Percentiles rank a stretch among this genome's conserved stretches.
Conservation (phyloP, 2,329 filamentous ascomycete species). For the Calonectria pseudoturangicola region DNA sequence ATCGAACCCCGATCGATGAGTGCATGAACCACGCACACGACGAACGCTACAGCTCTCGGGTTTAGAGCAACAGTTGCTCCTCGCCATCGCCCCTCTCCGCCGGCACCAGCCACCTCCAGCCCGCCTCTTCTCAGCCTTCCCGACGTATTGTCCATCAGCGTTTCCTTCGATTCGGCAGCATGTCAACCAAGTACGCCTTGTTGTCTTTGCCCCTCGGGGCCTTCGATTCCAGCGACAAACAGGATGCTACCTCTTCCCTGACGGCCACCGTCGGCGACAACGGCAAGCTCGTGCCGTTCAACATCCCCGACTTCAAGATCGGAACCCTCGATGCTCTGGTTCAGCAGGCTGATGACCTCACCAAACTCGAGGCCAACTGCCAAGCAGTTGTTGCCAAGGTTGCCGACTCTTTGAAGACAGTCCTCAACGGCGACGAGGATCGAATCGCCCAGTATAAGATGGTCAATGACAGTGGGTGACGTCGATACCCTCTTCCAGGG, state of each 20-base stretch:
- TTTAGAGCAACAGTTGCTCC: conserved; percentile 29
- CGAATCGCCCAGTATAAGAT: conserved; percentile 91
- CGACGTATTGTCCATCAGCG: conserved; percentile 28
- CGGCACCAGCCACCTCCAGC: conserved; percentile 27
- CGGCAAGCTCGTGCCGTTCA: conserved; percentile 84
- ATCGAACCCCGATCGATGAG: conserved; percentile 36
- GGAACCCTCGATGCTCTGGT: conserved; percentile 96
- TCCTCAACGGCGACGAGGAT: conserved; percentile 89
- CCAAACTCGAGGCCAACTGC: conserved; percentile 88
- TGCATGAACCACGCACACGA: conserved; percentile 29
- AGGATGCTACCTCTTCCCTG: conserved; percentile 87
- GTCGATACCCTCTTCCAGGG: conserved; percentile 1
- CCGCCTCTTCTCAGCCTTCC: conserved; percentile 37
- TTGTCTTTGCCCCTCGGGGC: conserved; percentile 93
- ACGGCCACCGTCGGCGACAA: conserved; percentile 84
- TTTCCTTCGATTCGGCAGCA: conserved; percentile 51
- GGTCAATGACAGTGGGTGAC: conserved; percentile 89
- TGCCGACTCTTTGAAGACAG: conserved; percentile 86
- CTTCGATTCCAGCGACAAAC: conserved; percentile 85
- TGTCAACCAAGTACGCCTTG: conserved; percentile 84
- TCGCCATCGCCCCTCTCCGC: conserved; percentile 28
- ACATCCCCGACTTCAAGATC: conserved; percentile 96
- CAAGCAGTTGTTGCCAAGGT: conserved; percentile 91
- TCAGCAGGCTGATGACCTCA: conserved; percentile 95
- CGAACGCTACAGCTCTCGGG: conserved; percentile 36